Base-by-base conservation (phyloP, 2,329 filamentous ascomycete genomes). In the Monosporascus sp. region DNA sequence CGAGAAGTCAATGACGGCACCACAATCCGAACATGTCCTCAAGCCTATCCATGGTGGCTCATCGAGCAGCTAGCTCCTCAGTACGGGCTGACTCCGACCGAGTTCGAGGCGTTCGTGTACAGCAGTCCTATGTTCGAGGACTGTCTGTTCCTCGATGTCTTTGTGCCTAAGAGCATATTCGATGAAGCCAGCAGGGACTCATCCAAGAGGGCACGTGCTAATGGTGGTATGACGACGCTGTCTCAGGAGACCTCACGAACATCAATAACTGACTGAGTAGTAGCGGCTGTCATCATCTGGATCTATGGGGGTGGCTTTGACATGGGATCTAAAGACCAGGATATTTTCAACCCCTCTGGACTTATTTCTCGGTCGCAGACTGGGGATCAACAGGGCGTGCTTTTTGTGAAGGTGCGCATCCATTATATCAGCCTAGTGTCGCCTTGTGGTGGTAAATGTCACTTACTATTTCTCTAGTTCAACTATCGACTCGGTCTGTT, bases 41-140 rank as follows among this genome's bases (percentile, higher is more conserved):
- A 70, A 56, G 63, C 62, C 6, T 63, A 59, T 20, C 68, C 68
- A 51, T 47, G 58, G 45, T 64, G 64, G 59, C 55, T 65, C 17
- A 55, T 65, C 36, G 49, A 55, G 11, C 51, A 60, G 41, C 37
- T 55, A 3, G 62, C 53, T 27, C 34, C 51, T n/a, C 53, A 45
- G 5, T 49, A 54, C 17, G 53, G 51, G 1, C 27, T 31, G 27
- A 31, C 27, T 31, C 27, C 27, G 27, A 11, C 27, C 9, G 9
- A 31, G 3, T 31, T 31, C 9, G 25, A 54, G 8, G 44, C 57
- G 2, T 46, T 24, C 2, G 50, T 50, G 2, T 48, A 53, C n/a
- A 54, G 60, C 48, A 54, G 54, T 22, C 34, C 50, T 24, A 42
- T 50, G 5, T 52, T 65, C 27, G 61, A 63, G 34, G 53, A 51